Evolutionary conservation across 768 basidiomycete genomes (phyloP).

Genomic region (Pleurotus citrinopileatus): DNA sequence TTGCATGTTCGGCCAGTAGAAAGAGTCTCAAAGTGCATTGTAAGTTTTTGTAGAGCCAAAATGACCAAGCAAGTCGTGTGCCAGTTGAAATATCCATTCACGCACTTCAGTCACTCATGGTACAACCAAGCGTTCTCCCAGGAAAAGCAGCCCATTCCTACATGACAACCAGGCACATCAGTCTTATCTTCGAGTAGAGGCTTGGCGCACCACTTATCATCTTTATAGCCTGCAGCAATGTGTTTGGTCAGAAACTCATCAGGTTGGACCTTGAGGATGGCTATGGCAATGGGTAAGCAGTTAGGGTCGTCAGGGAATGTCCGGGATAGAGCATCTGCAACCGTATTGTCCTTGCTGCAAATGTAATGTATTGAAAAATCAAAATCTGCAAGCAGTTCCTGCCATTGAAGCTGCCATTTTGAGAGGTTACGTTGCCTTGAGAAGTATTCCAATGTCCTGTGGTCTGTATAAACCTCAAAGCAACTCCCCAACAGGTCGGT

Average conservation of each 20-base stretch:
- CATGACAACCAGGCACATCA: background rate
- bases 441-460: slow-evolving; percentile 29
- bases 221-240: background rate
- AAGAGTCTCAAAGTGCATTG: slow-evolving; percentile 8
- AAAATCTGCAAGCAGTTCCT: slow-evolving; percentile 31
- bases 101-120: slow-evolving; percentile 18
- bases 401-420: slow-evolving; percentile 29
- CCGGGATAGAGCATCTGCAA: background rate
- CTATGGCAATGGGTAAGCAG: slow-evolving; percentile 12
- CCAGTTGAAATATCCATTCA: slow-evolving; percentile 10
- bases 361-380: slow-evolving; percentile 33
- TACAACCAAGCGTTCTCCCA: slow-evolving; percentile 11
- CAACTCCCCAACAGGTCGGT: slow-evolving; percentile 15
- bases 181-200: slow-evolving; percentile 17
- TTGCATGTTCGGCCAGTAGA: slow-evolving; percentile 23
- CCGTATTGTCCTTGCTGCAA: background rate
- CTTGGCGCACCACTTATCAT: background rate
- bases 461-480: slow-evolving; percentile 28
- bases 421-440: slow-evolving; percentile 28
- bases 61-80: slow-evolving; percentile 15
- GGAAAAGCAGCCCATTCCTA: slow-evolving; percentile 13
- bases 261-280: slow-evolving; percentile 17
- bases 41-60: slow-evolving; percentile 20
- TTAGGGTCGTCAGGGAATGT: slow-evolving; percentile 2
- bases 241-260: background rate